Evolutionary conservation across 805 yeast species (phyloP).

Genomic region (Metschnikowia dekortorum): DNA sequence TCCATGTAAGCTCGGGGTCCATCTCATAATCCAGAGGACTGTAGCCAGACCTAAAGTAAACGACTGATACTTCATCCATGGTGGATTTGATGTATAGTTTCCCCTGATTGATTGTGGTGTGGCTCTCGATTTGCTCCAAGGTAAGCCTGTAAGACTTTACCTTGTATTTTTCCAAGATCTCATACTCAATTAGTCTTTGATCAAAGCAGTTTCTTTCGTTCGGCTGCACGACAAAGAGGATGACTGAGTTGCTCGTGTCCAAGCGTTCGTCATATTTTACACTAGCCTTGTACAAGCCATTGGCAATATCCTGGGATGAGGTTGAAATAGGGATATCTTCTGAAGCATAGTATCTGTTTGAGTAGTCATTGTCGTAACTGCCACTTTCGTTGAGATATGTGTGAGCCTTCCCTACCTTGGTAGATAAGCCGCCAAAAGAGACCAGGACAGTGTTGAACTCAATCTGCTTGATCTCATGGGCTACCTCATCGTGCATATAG

Average conservation of each 20-base stretch:
- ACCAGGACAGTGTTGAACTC: constrained; percentile 96
- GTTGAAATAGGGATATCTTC: constrained; percentile 62
- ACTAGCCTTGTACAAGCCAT: constrained; percentile 67
- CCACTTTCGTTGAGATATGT: constrained; percentile 57
- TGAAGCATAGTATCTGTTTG: constrained; percentile 40
- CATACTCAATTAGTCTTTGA: constrained; percentile 79
- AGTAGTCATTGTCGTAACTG: constrained; percentile 43
- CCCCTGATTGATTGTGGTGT: constrained; percentile 40
- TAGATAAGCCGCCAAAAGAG: constrained; percentile 87
- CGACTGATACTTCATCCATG: constrained; percentile 75
- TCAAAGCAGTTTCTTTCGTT: constrained; percentile 87
- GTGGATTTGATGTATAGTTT: constrained; percentile 51
- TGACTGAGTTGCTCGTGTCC: constrained; percentile 37
- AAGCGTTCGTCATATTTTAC: constrained; percentile 41
- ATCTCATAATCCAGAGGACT: constrained; percentile 72
- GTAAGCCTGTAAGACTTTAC: constrained; percentile 64
- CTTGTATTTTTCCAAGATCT: constrained; percentile 51
- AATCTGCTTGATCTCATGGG: constrained; percentile 71
- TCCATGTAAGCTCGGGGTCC: constrained; percentile 62
- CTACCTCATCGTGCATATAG: constrained; percentile 57
- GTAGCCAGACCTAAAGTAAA: constrained; percentile 88
- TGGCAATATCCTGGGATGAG: constrained; percentile 58
- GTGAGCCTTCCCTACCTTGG: constrained; percentile 77
- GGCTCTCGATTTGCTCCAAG: constrained; percentile 50
- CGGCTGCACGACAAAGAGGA: constrained; percentile 78